Percentiles rank a stretch among this genome's conserved stretches.
These are phyloP conservation scores for Penicillium paxilli DNA, from an alignment of 495 filamentous ascomycete genomes.

Conservation along the genomic window DNA sequence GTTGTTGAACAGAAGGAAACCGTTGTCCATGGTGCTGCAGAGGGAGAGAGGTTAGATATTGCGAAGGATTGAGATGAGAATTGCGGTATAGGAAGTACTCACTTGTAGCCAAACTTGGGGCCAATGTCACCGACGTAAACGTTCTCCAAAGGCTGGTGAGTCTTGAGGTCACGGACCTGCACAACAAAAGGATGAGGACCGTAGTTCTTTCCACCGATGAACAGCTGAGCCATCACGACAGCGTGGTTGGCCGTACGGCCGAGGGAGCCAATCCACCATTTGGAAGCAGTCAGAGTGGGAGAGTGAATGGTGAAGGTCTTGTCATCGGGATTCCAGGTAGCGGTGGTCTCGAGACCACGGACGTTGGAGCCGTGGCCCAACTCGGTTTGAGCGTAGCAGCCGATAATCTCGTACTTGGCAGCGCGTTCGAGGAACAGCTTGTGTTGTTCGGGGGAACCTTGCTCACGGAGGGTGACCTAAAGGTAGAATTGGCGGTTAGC, in stretches of 20 bases:
- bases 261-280: constrained; percentile 80
- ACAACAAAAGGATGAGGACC: constrained; percentile 78
- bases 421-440: constrained; percentile 66
- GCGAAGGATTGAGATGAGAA: neutral
- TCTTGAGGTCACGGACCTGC: constrained; percentile 68
- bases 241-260: constrained; percentile 74
- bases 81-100: constrained; percentile 4
- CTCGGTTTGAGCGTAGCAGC: constrained; percentile 78
- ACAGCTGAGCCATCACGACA: constrained; percentile 71
- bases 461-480: constrained; percentile 65
- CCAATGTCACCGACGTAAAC: constrained; percentile 74
- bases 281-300: constrained; percentile 65
- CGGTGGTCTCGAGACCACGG: constrained; percentile 70
- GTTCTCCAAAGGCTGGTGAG: constrained; percentile 68
- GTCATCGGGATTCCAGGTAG: constrained; percentile 65
- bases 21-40: constrained; percentile 69
- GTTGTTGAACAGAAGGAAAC: constrained; percentile 70
- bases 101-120: constrained; percentile 69
- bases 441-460: constrained; percentile 69
- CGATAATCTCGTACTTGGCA: constrained; percentile 63
- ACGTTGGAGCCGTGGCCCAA: constrained; percentile 75
- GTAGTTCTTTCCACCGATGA: constrained; percentile 60
- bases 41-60: neutral
- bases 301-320: constrained; percentile 71
- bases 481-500: constrained; percentile 1